phyloP scores from a whole-genome alignment of 1,139 yeast species.

The Keqinozyma sinolaborantium region DNA sequence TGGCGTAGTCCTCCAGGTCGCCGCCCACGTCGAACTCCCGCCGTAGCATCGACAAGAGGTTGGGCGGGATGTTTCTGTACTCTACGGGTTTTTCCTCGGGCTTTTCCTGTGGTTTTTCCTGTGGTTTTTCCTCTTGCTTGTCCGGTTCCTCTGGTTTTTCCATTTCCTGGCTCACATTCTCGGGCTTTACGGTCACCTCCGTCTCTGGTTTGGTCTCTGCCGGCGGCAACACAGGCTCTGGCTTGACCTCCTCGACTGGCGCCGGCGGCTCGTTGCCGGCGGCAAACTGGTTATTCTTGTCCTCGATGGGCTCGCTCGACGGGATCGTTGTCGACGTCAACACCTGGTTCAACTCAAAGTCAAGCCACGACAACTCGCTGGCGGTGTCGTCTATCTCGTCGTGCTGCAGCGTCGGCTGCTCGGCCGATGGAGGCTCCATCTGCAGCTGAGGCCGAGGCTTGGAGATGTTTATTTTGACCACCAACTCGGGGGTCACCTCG shows the following conservation, averaged over 20 bases:
- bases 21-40: constrained; percentile 18
- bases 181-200: too few relatives aligned
- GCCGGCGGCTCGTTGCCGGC: too few relatives aligned
- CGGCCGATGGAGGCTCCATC: constrained; percentile 3
- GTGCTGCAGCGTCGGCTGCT: constrained; percentile 6
- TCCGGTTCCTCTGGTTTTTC: too few relatives aligned
- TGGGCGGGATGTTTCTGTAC: constrained; percentile 24
- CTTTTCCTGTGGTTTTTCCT: background rate
- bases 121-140: background rate
- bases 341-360: constrained; percentile 14
- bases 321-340: constrained; percentile 4
- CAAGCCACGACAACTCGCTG: constrained; percentile 12
- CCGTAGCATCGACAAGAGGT: constrained; percentile 18
- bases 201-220: too few relatives aligned
- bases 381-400: constrained; percentile 3
- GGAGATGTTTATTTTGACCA: background rate
- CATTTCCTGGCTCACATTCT: too few relatives aligned
- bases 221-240: too few relatives aligned
- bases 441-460: background rate
- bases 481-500: background rate
- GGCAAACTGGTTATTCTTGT: too few relatives aligned
- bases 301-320: too few relatives aligned
- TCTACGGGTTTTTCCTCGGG: background rate
- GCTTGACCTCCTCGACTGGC: background rate
- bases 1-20: constrained; percentile 20